phyloP scores from a whole-genome alignment of 495 filamentous ascomycete species.

The Penicillium fimorum region DNA sequence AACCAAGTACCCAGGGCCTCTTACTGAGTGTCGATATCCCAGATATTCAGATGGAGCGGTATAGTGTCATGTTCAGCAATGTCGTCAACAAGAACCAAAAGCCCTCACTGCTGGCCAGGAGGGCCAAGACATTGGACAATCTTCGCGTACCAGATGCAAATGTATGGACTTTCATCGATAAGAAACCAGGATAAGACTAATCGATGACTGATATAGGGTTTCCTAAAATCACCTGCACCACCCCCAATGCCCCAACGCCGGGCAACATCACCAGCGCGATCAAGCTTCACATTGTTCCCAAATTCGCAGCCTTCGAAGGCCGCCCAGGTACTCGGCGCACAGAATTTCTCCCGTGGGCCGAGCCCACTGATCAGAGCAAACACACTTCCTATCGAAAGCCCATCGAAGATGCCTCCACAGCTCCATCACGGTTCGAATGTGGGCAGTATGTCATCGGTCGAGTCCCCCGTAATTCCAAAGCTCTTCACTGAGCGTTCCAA shows the following conservation, averaged over 20 bases:
- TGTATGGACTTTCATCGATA: conserved; percentile 19
- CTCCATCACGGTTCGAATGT: conserved; percentile 11
- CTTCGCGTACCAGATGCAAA: conserved; percentile 49
- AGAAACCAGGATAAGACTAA: background rate
- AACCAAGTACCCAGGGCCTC: conserved; percentile 13
- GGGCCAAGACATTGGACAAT: conserved; percentile 67
- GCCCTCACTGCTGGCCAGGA: conserved; percentile 57
- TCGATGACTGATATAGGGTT: conserved; percentile 15
- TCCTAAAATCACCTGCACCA: conserved; percentile 19
- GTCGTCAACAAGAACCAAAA: conserved; percentile 55
- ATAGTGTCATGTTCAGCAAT: conserved; percentile 90
- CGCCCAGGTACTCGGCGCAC: conserved; percentile 33
- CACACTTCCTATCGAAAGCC: conserved; percentile 52
- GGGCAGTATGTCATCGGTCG: conserved; percentile 17
- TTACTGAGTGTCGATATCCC: conserved; percentile 79
- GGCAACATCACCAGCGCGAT: conserved; percentile 59
- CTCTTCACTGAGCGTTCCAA: conserved; percentile 12
- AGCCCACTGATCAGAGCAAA: conserved; percentile 56
- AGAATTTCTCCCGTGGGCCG: conserved; percentile 40
- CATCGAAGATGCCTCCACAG: conserved; percentile 6
- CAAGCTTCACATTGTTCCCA: conserved; percentile 63
- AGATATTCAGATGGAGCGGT: conserved; percentile 75
- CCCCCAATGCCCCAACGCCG: conserved; percentile 41
- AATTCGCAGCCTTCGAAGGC: conserved; percentile 44
- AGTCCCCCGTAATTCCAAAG: conserved; percentile 14